Evolutionary conservation across 768 basidiomycete species (phyloP).

Genomic region (Lentinula sp.): DNA sequence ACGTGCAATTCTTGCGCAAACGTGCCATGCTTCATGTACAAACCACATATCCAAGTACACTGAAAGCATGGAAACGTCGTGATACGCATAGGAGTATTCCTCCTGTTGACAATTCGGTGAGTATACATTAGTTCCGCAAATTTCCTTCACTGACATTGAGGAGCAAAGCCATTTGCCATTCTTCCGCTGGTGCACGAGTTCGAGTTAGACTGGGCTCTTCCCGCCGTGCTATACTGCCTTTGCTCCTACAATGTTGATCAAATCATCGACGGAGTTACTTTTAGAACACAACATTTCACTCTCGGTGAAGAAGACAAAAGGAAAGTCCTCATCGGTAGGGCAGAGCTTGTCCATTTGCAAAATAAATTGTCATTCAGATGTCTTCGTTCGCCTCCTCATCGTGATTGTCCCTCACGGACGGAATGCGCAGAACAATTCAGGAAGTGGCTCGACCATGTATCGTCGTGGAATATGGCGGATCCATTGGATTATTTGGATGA

Average conservation of each 20-base stretch:
- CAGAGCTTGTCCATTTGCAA: conserved; percentile 11
- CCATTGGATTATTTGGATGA: conserved; percentile 27
- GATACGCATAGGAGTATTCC: conserved; percentile 29
- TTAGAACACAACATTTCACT: conserved; percentile 16
- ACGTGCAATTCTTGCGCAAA: conserved; percentile 25
- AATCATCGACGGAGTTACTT: conserved; percentile 27
- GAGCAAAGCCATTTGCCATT: conserved; percentile 24
- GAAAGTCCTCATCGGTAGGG: conserved; percentile 21
- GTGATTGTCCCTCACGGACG: conserved; percentile 11
- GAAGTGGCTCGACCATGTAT: conserved; percentile 11
- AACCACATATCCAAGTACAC: conserved; percentile 28
- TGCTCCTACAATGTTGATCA: conserved; percentile 29
- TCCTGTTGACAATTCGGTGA: conserved; percentile 25
- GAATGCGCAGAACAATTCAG: conserved; percentile 16
- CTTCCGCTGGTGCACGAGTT: conserved; percentile 27
- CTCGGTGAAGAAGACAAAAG: conserved; percentile 21
- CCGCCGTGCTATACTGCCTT: conserved; percentile 29
- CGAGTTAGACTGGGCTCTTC: conserved; percentile 27
- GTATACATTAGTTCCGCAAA: background rate
- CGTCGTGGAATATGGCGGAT: conserved; percentile 24
- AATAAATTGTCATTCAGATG: background rate
- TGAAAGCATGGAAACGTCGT: conserved; percentile 26
- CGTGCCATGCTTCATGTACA: conserved; percentile 28
- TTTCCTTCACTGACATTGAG: background rate
- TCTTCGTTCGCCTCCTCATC: conserved; percentile 15